Evolutionary conservation across 2,329 filamentous ascomycete species (phyloP).

Genomic region (Tolypocladium inflatum): DNA sequence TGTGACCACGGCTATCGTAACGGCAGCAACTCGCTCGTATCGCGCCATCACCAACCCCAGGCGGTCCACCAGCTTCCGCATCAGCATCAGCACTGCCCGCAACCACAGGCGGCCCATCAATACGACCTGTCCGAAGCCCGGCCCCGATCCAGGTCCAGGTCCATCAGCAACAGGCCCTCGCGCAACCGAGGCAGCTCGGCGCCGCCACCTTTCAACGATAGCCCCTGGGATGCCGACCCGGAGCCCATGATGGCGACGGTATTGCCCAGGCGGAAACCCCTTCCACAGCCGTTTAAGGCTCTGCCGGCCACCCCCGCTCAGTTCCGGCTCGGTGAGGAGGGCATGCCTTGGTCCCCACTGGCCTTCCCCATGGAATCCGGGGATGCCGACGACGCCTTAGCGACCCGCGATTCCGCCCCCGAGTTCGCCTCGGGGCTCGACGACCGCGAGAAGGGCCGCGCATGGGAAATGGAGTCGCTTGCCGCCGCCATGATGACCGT

Average conservation of each 20-base stretch:
- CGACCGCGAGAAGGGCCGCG: conserved; percentile 14
- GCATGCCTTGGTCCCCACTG: conserved; percentile 30
- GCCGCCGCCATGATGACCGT: conserved; percentile 46
- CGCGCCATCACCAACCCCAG: background rate
- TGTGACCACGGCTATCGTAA: background rate
- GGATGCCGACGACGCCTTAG: background rate
- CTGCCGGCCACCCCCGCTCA: background rate
- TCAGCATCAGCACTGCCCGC: background rate
- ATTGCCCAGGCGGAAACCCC: conserved; percentile 11
- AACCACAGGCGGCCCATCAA: background rate
- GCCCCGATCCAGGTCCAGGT: background rate
- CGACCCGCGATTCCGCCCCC: background rate
- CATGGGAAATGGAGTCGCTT: conserved; percentile 35
- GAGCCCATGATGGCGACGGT: conserved; percentile 18
- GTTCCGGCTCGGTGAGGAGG: conserved; percentile 20
- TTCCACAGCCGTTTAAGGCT: conserved; percentile 1
- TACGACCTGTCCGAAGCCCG: background rate
- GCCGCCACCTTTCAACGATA: conserved; percentile 36
- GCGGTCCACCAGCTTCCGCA: background rate
- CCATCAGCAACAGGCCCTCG: background rate
- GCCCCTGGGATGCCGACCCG: conserved; percentile 33
- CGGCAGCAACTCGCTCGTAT: no score
- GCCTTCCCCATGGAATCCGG: background rate
- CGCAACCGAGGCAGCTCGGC: conserved; percentile 33
- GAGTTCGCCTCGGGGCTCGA: conserved; percentile 16